Evolutionary conservation across 163 green algal species (phyloP).

Genomic region (Coccomyxa subellipsoidea): DNA sequence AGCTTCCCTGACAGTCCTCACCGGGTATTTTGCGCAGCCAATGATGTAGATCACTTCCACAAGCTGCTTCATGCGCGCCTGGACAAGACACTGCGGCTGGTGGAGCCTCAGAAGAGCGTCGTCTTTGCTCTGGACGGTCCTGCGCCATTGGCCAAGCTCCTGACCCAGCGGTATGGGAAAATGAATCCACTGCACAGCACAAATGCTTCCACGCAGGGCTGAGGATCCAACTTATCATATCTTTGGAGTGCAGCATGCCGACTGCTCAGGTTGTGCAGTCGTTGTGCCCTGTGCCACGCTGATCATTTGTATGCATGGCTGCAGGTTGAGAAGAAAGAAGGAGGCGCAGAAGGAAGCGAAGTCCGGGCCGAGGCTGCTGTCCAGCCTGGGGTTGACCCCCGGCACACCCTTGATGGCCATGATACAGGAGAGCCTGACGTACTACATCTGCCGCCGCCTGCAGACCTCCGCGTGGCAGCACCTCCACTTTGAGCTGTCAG

Average conservation of each 20-base stretch:
- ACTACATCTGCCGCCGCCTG: slow-evolving; percentile 60
- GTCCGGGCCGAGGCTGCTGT: neutral
- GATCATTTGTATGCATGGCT: too few relatives aligned
- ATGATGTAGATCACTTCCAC: slow-evolving; percentile 51
- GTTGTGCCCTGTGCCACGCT: too few relatives aligned
- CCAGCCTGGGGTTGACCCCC: slow-evolving; percentile 57
- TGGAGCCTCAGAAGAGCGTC: slow-evolving; percentile 52
- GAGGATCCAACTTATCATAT: too few relatives aligned
- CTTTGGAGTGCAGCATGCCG: too few relatives aligned
- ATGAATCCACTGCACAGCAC: neutral
- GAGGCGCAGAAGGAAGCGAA: slow-evolving; percentile 12
- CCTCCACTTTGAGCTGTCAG: slow-evolving; percentile 74
- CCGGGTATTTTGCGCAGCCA: slow-evolving; percentile 21
- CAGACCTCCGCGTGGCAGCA: slow-evolving; percentile 28
- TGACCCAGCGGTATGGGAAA: slow-evolving; percentile 65
- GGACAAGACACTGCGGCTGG: slow-evolving; percentile 52
- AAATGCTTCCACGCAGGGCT: too few relatives aligned
- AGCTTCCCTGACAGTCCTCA: neutral
- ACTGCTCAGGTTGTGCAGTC: too few relatives aligned
- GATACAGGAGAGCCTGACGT: slow-evolving; percentile 58
- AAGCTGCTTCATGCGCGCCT: slow-evolving; percentile 58
- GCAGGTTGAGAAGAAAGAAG: neutral
- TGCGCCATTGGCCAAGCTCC: slow-evolving; percentile 81
- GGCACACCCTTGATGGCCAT: slow-evolving; percentile 78
- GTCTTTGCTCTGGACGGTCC: slow-evolving; percentile 82